phyloP scores from a whole-genome alignment of 176 grass and related monocot species.

The Carex littledalei region DNA sequence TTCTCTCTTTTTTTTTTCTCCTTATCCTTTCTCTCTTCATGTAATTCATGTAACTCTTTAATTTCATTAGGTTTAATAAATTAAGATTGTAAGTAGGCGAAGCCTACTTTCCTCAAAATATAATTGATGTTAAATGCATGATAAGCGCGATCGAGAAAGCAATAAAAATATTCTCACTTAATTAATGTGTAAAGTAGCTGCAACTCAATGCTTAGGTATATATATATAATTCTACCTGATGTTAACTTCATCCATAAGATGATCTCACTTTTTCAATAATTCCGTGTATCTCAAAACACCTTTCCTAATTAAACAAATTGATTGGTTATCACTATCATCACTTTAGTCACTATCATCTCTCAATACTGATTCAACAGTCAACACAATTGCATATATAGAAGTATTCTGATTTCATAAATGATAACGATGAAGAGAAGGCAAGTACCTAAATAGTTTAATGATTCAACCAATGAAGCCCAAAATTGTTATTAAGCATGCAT shows the following conservation, averaged over 20 bases:
- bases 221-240: neutral
- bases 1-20: too few relatives aligned
- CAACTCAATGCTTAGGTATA: neutral
- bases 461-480: neutral
- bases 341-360: conserved; percentile 1
- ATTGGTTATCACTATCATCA: neutral
- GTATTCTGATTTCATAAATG: neutral
- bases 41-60: too few relatives aligned
- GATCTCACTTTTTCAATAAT: neutral
- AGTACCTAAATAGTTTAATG: neutral
- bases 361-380: neutral
- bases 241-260: neutral
- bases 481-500: neutral
- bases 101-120: neutral
- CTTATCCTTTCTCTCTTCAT: too few relatives aligned
- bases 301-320: neutral
- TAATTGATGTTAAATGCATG: neutral
- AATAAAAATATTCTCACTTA: neutral
- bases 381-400: neutral
- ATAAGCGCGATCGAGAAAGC: neutral
- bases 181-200: neutral
- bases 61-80: too few relatives aligned
- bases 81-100: too few relatives aligned
- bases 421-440: neutral
- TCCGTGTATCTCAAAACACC: neutral